These are phyloP conservation scores for Exserohilum turcica DNA, from an alignment of 2,329 filamentous ascomycete species.

Conservation along the genomic window DNA sequence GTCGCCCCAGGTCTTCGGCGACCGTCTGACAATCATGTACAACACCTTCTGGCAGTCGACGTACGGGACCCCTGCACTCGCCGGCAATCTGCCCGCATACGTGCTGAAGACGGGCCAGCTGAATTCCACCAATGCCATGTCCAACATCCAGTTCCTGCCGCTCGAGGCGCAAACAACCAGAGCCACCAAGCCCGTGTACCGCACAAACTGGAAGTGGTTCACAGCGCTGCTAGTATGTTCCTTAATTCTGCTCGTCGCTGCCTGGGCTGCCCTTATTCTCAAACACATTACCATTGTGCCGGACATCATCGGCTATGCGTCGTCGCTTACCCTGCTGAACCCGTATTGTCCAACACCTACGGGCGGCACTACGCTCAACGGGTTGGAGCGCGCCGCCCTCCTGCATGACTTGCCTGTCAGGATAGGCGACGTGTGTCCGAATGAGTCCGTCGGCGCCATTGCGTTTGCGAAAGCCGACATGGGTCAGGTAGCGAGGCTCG, in stretches of 20 bases:
- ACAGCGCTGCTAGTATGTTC: constrained; percentile 28
- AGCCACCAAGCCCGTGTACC: constrained; percentile 18
- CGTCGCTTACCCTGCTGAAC: constrained; percentile 22
- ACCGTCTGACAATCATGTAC: constrained; percentile 31
- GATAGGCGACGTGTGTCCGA: constrained; percentile 38
- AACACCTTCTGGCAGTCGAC: constrained; percentile 39
- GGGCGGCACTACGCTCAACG: constrained; percentile 6
- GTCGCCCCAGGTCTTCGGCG: constrained; percentile 20
- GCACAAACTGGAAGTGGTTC: constrained; percentile 37
- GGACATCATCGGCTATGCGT: constrained; percentile 29
- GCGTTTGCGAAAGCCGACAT: constrained; percentile 31
- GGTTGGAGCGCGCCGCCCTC: constrained; percentile 27
- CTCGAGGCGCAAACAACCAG: constrained; percentile 14
- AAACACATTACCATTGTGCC: constrained; percentile 37
- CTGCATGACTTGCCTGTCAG: constrained; percentile 31
- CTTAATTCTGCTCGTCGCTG: constrained; percentile 29
- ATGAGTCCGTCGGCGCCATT: constrained; percentile 35
- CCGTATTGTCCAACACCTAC: constrained; percentile 8
- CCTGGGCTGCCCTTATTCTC: constrained; percentile 32
- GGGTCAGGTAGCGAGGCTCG: constrained; percentile 22
- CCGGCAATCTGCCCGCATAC: constrained; percentile 28
- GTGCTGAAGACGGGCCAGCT: constrained; percentile 18
- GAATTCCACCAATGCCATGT: not conserved
- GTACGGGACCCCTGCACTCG: constrained; percentile 30
- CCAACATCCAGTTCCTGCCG: constrained; percentile 22